Percentiles rank a stretch among this genome's conserved stretches.
phyloP scores from a whole-genome alignment of 805 yeast genomes.

The Barnettozyma botsteinii region DNA sequence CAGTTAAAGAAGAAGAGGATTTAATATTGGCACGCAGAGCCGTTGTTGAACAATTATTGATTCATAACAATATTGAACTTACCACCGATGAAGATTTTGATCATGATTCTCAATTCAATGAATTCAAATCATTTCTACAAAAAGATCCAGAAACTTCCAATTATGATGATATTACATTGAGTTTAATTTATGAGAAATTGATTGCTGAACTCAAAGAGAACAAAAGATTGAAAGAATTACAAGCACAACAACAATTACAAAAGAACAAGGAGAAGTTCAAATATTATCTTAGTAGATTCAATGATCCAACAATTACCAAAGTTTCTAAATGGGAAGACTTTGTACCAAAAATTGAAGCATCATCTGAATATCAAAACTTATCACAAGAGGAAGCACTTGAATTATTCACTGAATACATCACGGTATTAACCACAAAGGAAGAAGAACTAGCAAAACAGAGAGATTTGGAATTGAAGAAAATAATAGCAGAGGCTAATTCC shows the following conservation, averaged over 20 bases:
- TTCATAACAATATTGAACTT: conserved; percentile 27
- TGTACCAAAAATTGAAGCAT: conserved; percentile 23
- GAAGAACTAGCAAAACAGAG: conserved; percentile 18
- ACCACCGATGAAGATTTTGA: conserved; percentile 21
- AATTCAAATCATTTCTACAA: conserved; percentile 15
- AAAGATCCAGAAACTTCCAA: conserved; percentile 22
- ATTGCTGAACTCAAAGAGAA: conserved; percentile 23
- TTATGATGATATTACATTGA: conserved; percentile 26
- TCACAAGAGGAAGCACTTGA: conserved; percentile 27
- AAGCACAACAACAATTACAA: conserved; percentile 10
- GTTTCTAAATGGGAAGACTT: conserved; percentile 34
- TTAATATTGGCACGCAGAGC: conserved; percentile 53
- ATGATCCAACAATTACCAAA: conserved; percentile 19
- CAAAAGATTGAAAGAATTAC: conserved; percentile 18
- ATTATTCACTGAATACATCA: conserved; percentile 32
- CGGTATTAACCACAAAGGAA: conserved; percentile 23
- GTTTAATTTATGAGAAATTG: conserved; percentile 26
- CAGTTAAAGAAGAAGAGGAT: conserved; percentile 56
- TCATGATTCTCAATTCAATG: conserved; percentile 5
- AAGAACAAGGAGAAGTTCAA: conserved; percentile 19
- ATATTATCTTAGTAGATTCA: conserved; percentile 21
- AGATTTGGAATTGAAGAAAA: conserved; percentile 18
- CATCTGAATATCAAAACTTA: conserved; percentile 32
- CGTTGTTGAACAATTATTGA: conserved; percentile 45
- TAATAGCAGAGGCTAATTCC: conserved; percentile 17